Conservation (phyloP, 2,329 filamentous ascomycete species). For the Canariomyces notabilis region DNA sequence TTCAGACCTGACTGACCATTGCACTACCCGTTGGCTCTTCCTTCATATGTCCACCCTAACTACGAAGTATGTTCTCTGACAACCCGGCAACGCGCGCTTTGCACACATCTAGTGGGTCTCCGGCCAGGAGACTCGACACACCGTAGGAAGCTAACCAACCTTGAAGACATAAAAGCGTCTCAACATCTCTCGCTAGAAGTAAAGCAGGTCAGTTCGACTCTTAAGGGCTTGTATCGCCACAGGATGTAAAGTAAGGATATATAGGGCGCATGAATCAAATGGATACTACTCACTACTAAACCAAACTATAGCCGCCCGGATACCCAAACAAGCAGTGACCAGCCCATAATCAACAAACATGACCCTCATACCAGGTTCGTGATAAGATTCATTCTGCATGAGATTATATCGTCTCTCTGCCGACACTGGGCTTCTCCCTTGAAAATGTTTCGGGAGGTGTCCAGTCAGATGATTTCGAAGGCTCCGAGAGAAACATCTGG, state of each 20-base stretch:
- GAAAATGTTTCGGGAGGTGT: constrained; percentile 17
- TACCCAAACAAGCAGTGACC: not conserved
- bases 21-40: too few relatives aligned
- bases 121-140: too few relatives aligned
- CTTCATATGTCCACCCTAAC: too few relatives aligned
- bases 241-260: too few relatives aligned
- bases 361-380: not conserved
- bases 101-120: too few relatives aligned
- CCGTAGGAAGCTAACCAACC: too few relatives aligned
- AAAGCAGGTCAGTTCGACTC: too few relatives aligned
- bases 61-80: not conserved
- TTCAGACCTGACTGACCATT: too few relatives aligned
- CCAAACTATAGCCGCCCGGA: not conserved
- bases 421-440: constrained; percentile 16
- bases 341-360: not conserved
- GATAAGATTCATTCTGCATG: not conserved
- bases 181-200: too few relatives aligned
- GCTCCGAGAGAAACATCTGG: constrained; percentile 19
- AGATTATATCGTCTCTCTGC: not conserved
- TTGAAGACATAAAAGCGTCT: too few relatives aligned
- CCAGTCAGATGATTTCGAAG: constrained; percentile 10
- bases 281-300: not conserved
- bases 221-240: too few relatives aligned
- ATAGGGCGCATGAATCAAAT: too few relatives aligned
- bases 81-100: not conserved